phyloP scores from a whole-genome alignment of 345 rosid species.

The Garcia nutans region DNA sequence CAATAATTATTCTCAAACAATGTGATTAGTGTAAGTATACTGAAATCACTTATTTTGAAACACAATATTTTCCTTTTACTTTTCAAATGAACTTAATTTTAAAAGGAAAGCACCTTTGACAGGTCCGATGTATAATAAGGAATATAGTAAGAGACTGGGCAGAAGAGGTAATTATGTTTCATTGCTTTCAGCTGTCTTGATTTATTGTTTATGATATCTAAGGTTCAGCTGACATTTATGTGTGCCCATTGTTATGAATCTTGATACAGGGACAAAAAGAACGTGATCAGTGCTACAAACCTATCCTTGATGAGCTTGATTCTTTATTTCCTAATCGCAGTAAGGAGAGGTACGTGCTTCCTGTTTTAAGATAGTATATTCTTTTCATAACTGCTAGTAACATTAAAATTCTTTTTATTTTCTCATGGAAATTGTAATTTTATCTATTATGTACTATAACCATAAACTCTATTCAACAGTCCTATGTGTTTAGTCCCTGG shows the following conservation, averaged over 20 bases:
- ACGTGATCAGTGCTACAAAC: conserved; percentile 88
- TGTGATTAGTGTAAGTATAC: too few species aligned
- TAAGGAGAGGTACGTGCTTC: conserved; percentile 49
- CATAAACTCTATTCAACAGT: conserved; percentile 35
- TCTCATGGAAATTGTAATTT: not conserved
- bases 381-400: not conserved
- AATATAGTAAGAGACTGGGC: conserved; percentile 99
- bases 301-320: conserved; percentile 88
- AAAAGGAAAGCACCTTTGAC: conserved; percentile 21
- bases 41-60: too few species aligned
- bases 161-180: conserved; percentile 61
- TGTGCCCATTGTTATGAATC: conserved; percentile 1
- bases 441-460: conserved; percentile 15
- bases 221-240: not conserved
- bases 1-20: too few species aligned
- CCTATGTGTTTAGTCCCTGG: conserved; percentile 97
- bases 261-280: conserved; percentile 70
- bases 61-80: too few species aligned
- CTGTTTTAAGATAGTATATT: not conserved
- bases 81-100: too few species aligned
- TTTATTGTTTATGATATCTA: conserved; percentile 11
- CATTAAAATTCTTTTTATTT: not conserved
- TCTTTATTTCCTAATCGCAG: conserved; percentile 73
- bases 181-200: conserved; percentile 11
- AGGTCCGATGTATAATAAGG: conserved; percentile 97